A percentile compares a stretch with the other conserved stretches of the same genome.
phyloP scores from a whole-genome alignment of 345 rosid genomes.

The Ceriops zippeliana region DNA sequence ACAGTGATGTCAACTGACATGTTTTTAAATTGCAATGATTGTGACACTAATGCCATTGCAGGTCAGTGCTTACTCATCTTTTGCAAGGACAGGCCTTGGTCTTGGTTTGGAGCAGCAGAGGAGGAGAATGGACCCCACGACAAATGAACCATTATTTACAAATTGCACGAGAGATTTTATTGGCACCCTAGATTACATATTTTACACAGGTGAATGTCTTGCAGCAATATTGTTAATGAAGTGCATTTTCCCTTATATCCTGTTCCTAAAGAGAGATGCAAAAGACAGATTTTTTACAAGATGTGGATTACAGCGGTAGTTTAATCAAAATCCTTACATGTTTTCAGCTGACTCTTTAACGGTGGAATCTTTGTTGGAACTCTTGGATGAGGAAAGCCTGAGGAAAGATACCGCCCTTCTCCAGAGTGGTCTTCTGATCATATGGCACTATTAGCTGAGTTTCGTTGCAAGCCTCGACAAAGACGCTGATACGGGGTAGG shows the following conservation, averaged over 20 bases:
- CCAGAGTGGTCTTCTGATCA: constrained; percentile 99
- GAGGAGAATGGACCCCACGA: constrained; percentile 76
- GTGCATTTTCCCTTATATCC: too few species aligned
- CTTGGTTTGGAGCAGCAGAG: constrained; percentile 65
- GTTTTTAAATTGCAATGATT: constrained; percentile 5
- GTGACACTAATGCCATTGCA: constrained; percentile 34
- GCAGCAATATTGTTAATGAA: neutral
- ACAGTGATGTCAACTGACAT: neutral
- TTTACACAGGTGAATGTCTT: constrained; percentile 67
- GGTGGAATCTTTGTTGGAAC: constrained; percentile 93
- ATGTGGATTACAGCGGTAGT: neutral
- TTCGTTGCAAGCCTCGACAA: constrained; percentile 83
- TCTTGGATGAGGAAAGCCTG: constrained; percentile 94
- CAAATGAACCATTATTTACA: constrained; percentile 94
- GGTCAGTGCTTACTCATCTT: constrained; percentile 98
- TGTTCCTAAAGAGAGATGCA: neutral
- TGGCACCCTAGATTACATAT: constrained; percentile 91
- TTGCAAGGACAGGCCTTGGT: constrained; percentile 66
- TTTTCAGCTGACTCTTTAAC: constrained; percentile 83
- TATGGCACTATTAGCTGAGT: constrained; percentile 89
- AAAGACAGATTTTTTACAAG: constrained; percentile 8
- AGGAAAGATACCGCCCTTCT: constrained; percentile 99
- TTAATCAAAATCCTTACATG: neutral
- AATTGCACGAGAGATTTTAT: constrained; percentile 92
- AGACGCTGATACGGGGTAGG: constrained; percentile 65